phyloP scores from a whole-genome alignment of 371 early-diverging fungal genomes.

The Paraphysoderma sedebokerense region DNA sequence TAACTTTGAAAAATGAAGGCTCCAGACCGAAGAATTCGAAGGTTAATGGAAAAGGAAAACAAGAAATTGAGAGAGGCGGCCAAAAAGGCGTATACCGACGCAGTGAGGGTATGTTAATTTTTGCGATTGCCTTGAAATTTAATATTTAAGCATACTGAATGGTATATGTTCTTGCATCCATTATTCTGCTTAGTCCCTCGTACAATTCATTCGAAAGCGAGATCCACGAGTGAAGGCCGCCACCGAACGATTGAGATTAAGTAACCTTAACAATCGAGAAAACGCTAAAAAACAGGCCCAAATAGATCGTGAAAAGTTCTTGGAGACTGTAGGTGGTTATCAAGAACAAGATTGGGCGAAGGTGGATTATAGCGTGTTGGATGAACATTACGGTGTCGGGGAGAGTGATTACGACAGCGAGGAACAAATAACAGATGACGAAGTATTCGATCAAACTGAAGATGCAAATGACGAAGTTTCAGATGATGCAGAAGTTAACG shows the following conservation, averaged over 20 bases:
- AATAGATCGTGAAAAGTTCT: constrained; percentile 9
- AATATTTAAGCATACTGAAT: neutral
- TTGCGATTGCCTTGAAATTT: too few relatives aligned
- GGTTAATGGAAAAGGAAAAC: constrained; percentile 87
- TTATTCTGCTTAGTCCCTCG: constrained; percentile 11
- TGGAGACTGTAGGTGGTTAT: constrained; percentile 14
- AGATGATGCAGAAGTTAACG: constrained; percentile 2
- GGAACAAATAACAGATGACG: constrained; percentile 6
- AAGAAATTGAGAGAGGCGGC: constrained; percentile 63
- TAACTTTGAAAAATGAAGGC: constrained; percentile 15
- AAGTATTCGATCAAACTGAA: constrained; percentile 2
- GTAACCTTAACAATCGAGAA: constrained; percentile 7
- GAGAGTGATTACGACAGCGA: constrained; percentile 2
- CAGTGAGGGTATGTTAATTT: constrained; percentile 27
- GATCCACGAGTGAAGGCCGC: constrained; percentile 50
- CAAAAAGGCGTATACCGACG: constrained; percentile 67
- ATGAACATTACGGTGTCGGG: constrained; percentile 9
- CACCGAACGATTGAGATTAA: constrained; percentile 6
- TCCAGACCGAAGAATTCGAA: constrained; percentile 56
- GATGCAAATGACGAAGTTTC: constrained; percentile 4
- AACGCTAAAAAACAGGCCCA: constrained; percentile 11
- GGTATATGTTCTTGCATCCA: neutral
- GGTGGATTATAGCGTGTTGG: constrained; percentile 17
- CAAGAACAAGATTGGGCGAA: constrained; percentile 22
- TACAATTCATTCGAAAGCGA: constrained; percentile 42